phyloP scores from a whole-genome alignment of 176 grass and related monocot genomes.

The Juncus effusus region DNA sequence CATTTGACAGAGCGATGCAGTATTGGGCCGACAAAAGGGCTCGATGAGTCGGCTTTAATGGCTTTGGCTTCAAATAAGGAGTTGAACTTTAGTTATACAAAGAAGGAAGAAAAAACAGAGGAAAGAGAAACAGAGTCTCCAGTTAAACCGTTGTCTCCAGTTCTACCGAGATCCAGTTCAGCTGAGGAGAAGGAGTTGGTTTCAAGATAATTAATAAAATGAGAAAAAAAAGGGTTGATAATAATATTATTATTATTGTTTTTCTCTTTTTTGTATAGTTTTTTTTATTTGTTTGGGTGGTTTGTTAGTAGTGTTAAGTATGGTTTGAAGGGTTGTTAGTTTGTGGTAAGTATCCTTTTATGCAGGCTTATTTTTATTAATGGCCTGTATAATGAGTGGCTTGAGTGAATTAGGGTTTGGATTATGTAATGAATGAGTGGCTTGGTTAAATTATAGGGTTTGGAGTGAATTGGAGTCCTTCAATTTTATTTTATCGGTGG shows the following conservation, averaged over 20 bases:
- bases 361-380: conserved; percentile 43
- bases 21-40: conserved; percentile 60
- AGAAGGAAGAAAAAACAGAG: conserved; percentile 32
- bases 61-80: conserved; percentile 82
- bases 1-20: conserved; percentile 80
- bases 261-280: conserved; percentile 45
- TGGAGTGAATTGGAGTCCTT: no score
- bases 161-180: conserved; percentile 18
- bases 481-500: no score
- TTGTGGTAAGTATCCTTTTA: conserved; percentile 14
- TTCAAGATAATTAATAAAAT: conserved; percentile 42
- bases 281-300: conserved; percentile 24
- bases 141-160: conserved; percentile 22
- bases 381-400: not conserved
- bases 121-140: conserved; percentile 20
- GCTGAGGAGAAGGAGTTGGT: conserved; percentile 54
- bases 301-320: conserved; percentile 41
- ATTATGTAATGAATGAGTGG: no score
- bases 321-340: not conserved
- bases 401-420: no score
- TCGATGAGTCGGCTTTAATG: conserved; percentile 67
- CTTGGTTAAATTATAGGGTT: no score
- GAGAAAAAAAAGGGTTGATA: not conserved
- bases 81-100: conserved; percentile 65
- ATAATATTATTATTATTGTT: conserved; percentile 18